Base-by-base conservation (phyloP, 1,284 basidiomycete genomes). In the Sporisorium reilianum region DNA sequence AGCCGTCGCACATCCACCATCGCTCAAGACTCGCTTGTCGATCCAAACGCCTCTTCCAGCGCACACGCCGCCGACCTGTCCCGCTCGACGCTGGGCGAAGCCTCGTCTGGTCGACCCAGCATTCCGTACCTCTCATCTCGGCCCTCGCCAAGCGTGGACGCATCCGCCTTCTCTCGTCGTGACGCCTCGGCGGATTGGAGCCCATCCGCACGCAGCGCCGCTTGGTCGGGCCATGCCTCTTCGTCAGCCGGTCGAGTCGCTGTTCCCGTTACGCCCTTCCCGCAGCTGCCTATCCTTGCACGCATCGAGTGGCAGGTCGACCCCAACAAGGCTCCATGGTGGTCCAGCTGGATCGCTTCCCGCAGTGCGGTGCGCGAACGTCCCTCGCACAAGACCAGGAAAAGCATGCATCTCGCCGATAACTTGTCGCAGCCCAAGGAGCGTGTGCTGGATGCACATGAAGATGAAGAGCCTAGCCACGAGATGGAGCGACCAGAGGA, bases 221-320 rank as follows among this genome's bases (percentile, higher is more conserved):
- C 58, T 30, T 65, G 65, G 62, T 61, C 59, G 12, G 53, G 41
- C 10, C 50, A 60, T 28, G 52, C 50, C 28, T 55, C 55, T 22
- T 65, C 60, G 5, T 55, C 59, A 20, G 52, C 59, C 14, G 56
- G 52, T 14, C 59, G 56, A 1, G 20, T 48, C 5, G 44, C 26
- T 12, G 25, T 4, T 16, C n/a, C 50, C 10, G 20, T 40, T 8
- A 23, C 58, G 26, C 53, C 50, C 20, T 56, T 63, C 5, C 59
- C 70, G 10, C 73, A 63, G 12, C 32, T 84, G 30, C 82, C 82
- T 8, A 84, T 84, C 45, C 76, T 84, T 20, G 80, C 74, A 4
- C 71, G 74, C 25, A 72, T 84, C 38, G 82, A 84, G 46, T 84
- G 81, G 81, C 69, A 74, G 34, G 80, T 84, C 16, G 82, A 84